Base-by-base conservation (phyloP, 2,329 filamentous ascomycete species). In the Aspergillus fijiensis region DNA sequence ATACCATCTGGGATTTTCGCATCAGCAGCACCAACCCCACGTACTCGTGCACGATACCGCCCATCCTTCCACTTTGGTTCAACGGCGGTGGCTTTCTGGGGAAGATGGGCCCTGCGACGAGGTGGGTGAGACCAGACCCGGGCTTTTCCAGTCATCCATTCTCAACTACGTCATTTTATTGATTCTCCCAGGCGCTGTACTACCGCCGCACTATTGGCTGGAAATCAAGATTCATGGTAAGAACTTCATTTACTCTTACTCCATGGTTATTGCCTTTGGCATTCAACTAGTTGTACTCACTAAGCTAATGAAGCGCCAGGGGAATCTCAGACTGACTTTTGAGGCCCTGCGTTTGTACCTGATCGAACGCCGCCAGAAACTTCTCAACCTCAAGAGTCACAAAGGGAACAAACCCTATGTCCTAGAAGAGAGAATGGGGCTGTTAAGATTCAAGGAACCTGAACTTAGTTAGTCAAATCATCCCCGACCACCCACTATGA, bases 81-180 rank as follows among this genome's bases (percentile, higher is more conserved):
- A 58, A 51, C 56, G 51, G 42, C 31, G 50, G 39, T 49, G 49
- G 35, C 42, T 62, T 56, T 60, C 51, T 58, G 58, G 57, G 54
- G 57, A 50, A 27, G 25, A 60, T 55, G 33, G 55, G 33, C 25
- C 39, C n/a, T 19, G 16, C 35, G 51, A 58, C 33, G 45, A 48
- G 14, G 49, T 19, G 35, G 48, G 21, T 51, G 31, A 57, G 47
- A 39, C 12, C 31, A 35, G 60, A 50, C 61, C 59, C 60, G 58
- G 47, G 60, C 47, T 55, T 53, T 54, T 57, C 29, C 48, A 23
- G 54, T 55, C 53, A 51, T 33, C 33, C 58, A 64, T 64, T 64
- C 63, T 48, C 27, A 29, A 57, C 51, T 51, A 63, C 60, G 63
- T 65, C 64, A 67, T 57, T 63, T 58, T 65, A 63, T 67, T 66